Evolutionary conservation across 352 stramenopile genomes (phyloP), one percentile per base, ranked within the genome.

Genomic region (Phytophthora quininea): DNA sequence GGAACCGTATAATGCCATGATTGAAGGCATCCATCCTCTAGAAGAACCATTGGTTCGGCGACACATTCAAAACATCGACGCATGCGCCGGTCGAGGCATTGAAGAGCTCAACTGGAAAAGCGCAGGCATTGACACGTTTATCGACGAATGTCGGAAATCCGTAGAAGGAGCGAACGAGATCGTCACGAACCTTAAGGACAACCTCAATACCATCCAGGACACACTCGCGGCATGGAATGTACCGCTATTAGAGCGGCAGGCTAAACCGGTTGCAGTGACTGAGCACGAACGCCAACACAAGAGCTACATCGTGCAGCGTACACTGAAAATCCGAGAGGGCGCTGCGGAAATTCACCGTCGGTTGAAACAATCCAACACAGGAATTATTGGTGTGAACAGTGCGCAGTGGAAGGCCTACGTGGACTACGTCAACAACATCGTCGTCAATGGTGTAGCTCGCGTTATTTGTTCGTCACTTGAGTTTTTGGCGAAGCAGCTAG

Each of bases 401-500:
- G 96, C 95, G n/a, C 86, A 99, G 72, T 99, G 97, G 97, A 97
- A 95, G 55, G 92, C 91, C 12, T 99, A 99, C 64, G 90, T 99
- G 19, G 95, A 99, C 69, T 99, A 98, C 63, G 92, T 99, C 50
- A 99, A 99, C 76, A 98, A 97, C 70, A 96, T 99, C 15, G 95
- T 99, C 12, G 91, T 99, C 14, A 89, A 95, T 49, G 97, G 97
- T 24, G 84, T 99, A 3, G 91, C 96, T 0, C 83, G 82, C 1
- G 86, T 92, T 54, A 94, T 96, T 51, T 94, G 84, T 46, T 92
- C 84, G 5, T 93, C 84, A 8, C 73, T 96, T 2, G 84, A 98
- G 58, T 98, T 97, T 66, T 74, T 99, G 4, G 83, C 96, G 0
- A 94, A 99, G 64, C 96, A 99, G 61, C 82, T 99, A 3, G 93